Conservation (phyloP, 139 green algal species). For the Limnomonas spitsbergensis region DNA sequence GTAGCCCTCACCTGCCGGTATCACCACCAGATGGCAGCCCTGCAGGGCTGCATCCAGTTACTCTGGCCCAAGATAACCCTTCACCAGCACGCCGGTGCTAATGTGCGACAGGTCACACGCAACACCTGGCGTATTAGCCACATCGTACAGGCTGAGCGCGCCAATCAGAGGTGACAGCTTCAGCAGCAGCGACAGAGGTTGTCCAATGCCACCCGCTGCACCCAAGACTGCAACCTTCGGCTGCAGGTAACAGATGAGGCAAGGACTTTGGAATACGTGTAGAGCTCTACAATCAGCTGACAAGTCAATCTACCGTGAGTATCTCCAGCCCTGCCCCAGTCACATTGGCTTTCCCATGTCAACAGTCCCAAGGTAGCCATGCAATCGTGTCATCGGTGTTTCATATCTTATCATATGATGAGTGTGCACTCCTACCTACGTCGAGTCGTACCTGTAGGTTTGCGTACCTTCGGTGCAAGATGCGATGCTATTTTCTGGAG, state of each 20-base stretch:
- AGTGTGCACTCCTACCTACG: no score
- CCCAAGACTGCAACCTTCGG: slow-evolving; percentile 91
- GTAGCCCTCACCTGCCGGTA: slow-evolving; percentile 87
- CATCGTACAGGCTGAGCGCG: slow-evolving; percentile 90
- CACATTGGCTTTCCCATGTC: no score
- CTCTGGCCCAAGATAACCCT: slow-evolving; percentile 71
- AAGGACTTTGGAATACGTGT: no score
- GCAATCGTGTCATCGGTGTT: no score
- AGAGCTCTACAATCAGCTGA: no score
- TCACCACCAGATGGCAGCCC: slow-evolving; percentile 91
- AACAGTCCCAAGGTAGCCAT: no score
- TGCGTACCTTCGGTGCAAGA: slow-evolving; percentile 3
- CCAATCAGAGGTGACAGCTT: slow-evolving; percentile 69
- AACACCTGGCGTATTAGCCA: slow-evolving; percentile 84
- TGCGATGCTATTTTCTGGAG: slow-evolving; percentile 1
- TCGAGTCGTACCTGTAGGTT: no score
- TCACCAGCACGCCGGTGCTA: slow-evolving; percentile 77
- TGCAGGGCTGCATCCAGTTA: slow-evolving; percentile 77
- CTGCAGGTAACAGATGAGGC: no score
- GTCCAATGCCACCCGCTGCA: slow-evolving; percentile 93
- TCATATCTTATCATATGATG: no score
- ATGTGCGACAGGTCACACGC: slow-evolving; percentile 91
- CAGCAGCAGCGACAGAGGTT: slow-evolving; percentile 90
- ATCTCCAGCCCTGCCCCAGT: no score
- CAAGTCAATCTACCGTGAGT: no score